These are phyloP conservation scores for Penicillium atrosanguineum DNA, from an alignment of 495 filamentous ascomycete genomes.

Conservation along the genomic window DNA sequence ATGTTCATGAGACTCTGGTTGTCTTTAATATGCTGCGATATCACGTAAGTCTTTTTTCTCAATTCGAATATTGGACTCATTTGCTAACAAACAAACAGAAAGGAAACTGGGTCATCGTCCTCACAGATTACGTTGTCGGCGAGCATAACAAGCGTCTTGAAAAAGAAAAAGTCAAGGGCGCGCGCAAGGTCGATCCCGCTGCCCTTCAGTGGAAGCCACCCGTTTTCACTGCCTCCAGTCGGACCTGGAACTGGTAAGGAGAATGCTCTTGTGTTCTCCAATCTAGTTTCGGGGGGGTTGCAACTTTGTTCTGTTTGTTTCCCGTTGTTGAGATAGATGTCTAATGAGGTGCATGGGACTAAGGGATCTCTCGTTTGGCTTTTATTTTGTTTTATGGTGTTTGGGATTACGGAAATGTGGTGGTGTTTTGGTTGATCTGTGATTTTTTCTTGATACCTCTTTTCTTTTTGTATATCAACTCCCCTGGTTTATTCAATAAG, in stretches of 20 bases:
- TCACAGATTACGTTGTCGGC: conserved; percentile 76
- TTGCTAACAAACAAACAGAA: conserved; percentile 51
- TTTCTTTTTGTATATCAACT: not conserved
- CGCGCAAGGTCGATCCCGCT: conserved; percentile 73
- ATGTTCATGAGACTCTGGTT: conserved; percentile 90
- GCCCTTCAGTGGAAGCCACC: conserved; percentile 93
- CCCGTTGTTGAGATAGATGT: not conserved
- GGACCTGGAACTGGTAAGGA: conserved; percentile 92
- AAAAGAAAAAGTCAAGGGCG: conserved; percentile 72
- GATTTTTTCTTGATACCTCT: conserved; percentile 7
- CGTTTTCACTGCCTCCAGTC: conserved; percentile 80
- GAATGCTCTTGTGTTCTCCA: conserved; percentile 10
- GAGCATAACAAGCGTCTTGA: conserved; percentile 68
- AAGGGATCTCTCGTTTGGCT: not conserved
- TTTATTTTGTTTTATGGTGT: conserved; percentile 5
- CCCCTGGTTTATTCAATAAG: too few species aligned
- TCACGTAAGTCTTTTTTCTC: conserved; percentile 49
- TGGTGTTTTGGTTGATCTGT: conserved; percentile 1
- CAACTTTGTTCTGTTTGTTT: not conserved
- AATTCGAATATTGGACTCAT: not conserved
- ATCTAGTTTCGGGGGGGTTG: not conserved
- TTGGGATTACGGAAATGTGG: not conserved
- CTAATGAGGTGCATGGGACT: not conserved
- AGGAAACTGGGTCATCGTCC: conserved; percentile 87
- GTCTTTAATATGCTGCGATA: conserved; percentile 93